phyloP scores from a whole-genome alignment of 352 stramenopile species.

The Phytopythium mirpurense region DNA sequence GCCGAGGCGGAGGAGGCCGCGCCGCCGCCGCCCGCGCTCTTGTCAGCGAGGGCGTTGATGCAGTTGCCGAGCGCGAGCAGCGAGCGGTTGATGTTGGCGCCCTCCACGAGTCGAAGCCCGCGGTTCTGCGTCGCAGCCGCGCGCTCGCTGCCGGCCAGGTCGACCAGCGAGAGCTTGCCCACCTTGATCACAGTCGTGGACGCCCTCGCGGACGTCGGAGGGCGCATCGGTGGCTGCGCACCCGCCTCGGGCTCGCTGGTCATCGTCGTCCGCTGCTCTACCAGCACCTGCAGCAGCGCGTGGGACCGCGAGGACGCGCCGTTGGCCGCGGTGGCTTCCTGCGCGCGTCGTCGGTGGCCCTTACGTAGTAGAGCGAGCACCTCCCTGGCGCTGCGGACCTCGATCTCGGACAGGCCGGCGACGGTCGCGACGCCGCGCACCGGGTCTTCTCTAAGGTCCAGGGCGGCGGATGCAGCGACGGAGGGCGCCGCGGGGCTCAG shows the following conservation, averaged over 20 bases:
- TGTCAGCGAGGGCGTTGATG: constrained; percentile 91
- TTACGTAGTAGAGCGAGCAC: constrained; percentile 86
- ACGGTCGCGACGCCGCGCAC: constrained; percentile 71
- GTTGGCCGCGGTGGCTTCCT: constrained; percentile 88
- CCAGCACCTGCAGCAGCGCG: constrained; percentile 81
- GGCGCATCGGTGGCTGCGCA: background rate
- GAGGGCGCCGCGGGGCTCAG: constrained; percentile 20
- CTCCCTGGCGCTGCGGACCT: constrained; percentile 62
- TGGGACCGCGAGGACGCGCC: constrained; percentile 86
- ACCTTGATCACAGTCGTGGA: constrained; percentile 59
- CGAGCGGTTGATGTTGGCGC: constrained; percentile 91
- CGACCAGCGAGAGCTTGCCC: constrained; percentile 88
- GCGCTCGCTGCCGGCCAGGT: constrained; percentile 89
- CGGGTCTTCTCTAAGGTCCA: constrained; percentile 85
- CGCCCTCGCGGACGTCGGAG: background rate
- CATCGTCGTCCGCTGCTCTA: constrained; percentile 46
- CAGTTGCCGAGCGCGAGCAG: constrained; percentile 90
- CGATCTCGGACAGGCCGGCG: constrained; percentile 82
- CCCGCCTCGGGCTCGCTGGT: constrained; percentile 10
- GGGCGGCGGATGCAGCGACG: constrained; percentile 28
- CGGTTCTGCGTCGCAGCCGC: constrained; percentile 89
- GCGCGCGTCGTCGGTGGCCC: constrained; percentile 83
- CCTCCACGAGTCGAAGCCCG: constrained; percentile 80
- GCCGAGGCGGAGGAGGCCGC: constrained; percentile 5
- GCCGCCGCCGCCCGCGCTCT: constrained; percentile 20